Evolutionary conservation across 768 basidiomycete species (phyloP), one percentile per base, ranked within the genome.

Genomic region (Auricularia sp.): DNA sequence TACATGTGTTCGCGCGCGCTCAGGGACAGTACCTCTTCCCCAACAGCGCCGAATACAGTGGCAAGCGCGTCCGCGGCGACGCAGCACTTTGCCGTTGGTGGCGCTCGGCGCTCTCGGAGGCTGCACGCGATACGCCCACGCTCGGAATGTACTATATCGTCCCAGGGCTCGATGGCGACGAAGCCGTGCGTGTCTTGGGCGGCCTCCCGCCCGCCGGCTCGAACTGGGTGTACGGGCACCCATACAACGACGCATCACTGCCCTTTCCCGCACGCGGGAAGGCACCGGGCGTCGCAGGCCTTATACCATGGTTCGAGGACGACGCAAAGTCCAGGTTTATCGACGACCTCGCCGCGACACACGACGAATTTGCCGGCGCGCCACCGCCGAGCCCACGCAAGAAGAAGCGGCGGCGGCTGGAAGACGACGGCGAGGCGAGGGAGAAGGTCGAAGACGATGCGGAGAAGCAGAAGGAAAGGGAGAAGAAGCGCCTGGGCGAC

Each of bases 241-340:
- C 90, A 18, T 94, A 93, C 65, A 29, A 54, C 5, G 74, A 78
- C 10, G 72, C 77, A 10, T 70, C 81, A 72, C 78, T 81, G 62
- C 67, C 82, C 74, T 72, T 83, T 80, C 70, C 79, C 70, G 1
- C 72, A 82, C 51, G 83, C 56, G 78, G 45, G 83, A 79, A 70
- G 78, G 79, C 68, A 73, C 1, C 75, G 76, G 61, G 69, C 67
- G 51, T 63, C 69, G 68, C 74, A 71, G 35, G 85, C 64, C 83
- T 83, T 62, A 88, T 99, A 24, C 97, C 97, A 1, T 88, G 84
- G 64, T 93, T 98, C 72, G 90, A 94, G n/a, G 97, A 99, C 71
- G 94, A 97, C 74, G 95, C 97, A 6, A 98, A 98, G 75, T 85
- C 90, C 64, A 84, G 97, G 18, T 98, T 98, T 74, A 76, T 99